A percentile compares a stretch with the other conserved stretches of the same genome.
phyloP scores from a whole-genome alignment of 306 rosid species.

The Dalbergia oliveri region DNA sequence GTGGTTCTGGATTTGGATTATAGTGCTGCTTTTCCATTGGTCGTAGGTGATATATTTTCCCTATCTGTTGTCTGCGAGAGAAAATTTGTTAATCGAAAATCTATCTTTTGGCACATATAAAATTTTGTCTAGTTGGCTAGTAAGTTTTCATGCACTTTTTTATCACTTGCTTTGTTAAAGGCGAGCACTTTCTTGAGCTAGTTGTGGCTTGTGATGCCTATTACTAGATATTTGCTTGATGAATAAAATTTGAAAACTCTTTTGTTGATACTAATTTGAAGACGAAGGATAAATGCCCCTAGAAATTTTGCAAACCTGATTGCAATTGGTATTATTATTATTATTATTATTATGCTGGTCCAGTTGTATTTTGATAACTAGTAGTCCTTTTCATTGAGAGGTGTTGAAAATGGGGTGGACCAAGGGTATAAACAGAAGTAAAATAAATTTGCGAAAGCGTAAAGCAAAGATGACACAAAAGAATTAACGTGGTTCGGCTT shows the following conservation, averaged over 20 bases:
- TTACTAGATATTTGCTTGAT: constrained; percentile 18
- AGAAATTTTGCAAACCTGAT: neutral
- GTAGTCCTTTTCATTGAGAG: neutral
- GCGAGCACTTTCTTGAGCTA: neutral
- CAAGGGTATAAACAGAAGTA: no score
- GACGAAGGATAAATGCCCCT: neutral
- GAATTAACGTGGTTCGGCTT: no score
- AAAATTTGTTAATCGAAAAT: constrained; percentile 5
- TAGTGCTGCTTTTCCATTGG: constrained; percentile 28
- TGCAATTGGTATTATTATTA: neutral
- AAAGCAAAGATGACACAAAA: no score
- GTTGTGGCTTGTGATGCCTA: constrained; percentile 5
- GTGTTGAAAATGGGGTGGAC: no score
- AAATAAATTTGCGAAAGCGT: no score
- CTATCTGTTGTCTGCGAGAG: constrained; percentile 16
- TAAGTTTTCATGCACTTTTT: no score
- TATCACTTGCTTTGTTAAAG: neutral
- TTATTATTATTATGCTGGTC: neutral
- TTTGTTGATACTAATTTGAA: neutral
- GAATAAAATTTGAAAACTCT: constrained; percentile 12
- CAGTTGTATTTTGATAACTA: neutral
- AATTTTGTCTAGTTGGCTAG: neutral
- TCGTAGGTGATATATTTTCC: constrained; percentile 32
- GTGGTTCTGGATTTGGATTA: constrained; percentile 31
- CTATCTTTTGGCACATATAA: constrained; percentile 20